Evolutionary conservation across 2,329 filamentous ascomycete genomes (phyloP).

Genomic region (Epichloe coenophiala): DNA sequence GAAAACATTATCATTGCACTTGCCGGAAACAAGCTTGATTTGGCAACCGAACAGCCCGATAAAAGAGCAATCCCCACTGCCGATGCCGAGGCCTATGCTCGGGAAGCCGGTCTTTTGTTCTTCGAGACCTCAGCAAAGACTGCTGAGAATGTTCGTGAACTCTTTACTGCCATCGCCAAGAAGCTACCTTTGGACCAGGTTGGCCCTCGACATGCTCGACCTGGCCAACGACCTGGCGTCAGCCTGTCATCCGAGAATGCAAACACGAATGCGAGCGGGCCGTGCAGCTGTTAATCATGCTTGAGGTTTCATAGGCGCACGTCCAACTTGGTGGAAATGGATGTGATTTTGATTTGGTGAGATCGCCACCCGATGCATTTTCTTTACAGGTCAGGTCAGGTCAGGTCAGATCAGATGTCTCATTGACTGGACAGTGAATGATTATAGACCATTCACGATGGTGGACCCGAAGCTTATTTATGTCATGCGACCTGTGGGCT

Average conservation of each 20-base stretch:
- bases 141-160: conserved; percentile 84
- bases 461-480: conserved; percentile 12
- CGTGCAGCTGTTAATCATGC: conserved; percentile 38
- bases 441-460: conserved; percentile 13
- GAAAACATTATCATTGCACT: conserved; percentile 99
- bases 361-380: conserved; percentile 11
- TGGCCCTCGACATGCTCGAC: conserved; percentile 73
- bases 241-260: conserved; percentile 42
- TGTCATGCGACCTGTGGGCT: conserved; percentile 12
- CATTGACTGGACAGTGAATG: not conserved
- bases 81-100: conserved; percentile 90
- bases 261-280: conserved; percentile 42
- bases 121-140: conserved; percentile 99
- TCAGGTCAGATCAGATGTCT: conserved; percentile 7
- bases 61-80: conserved; percentile 83
- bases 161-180: conserved; percentile 96
- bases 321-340: conserved; percentile 4
- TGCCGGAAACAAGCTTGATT: conserved; percentile 93
- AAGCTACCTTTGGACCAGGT: conserved; percentile 93
- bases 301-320: not conserved
- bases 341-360: conserved; percentile 5
- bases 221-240: conserved; percentile 45
- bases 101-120: conserved; percentile 86
- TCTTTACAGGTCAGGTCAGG: conserved; percentile 9
- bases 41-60: conserved; percentile 87